Evolutionary conservation across 1,284 basidiomycete genomes (phyloP), one percentile per base, ranked within the genome.

Genomic region (Ceratobasidium sp.): DNA sequence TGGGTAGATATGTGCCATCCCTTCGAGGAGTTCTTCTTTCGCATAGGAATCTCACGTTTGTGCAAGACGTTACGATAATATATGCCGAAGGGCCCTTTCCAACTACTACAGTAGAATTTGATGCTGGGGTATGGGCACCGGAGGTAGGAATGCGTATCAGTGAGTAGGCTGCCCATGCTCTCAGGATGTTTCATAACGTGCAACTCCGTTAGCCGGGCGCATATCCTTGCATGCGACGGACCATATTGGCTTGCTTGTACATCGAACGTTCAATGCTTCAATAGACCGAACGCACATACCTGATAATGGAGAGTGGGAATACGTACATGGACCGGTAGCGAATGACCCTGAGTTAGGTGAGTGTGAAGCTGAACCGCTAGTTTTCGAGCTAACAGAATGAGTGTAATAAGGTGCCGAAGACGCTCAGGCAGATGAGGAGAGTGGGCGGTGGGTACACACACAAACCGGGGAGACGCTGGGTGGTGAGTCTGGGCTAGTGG

Each of bases 221-320:
- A 91, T 99, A 79, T 97, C 92, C 80, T 89, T 99, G 28, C 97
- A 92, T 79, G 98, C 97, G 0, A 97, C 97, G 0, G 97, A 97
- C 79, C 97, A 99, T 83, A 89, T 99, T 76, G 96, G 97, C 0
- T 88, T 99, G 13, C 93, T 99, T 72, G 89, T 98, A 4, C 95
- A 98, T 83, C 93, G 93, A 77, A 97, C 96, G 6, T 99, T 99
- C 89, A 99, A 99, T 85, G 95, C 96, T 18, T 97, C 96, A 9
- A 98, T 99, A 84, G 96, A 97, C 0, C 91, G 95, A 76, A 91
- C 95, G 83, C 97, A 99, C 85, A 95, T 99, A 83, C 95, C 92
- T 2, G 88, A 86, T 33, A 92, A 94, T 40, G 72, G 72, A 66
- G 86, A 90, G 72, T 99, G 94, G 92, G 90, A 93, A 80, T 99